Conservation (phyloP, 306 rosid genomes). For the apple (Malus domestica) region ASM211411v1 NC_041793.1:26636001-26636500, state of each 20-base stretch:
- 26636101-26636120: too few relatives aligned
- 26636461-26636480: slow-evolving; percentile 73
- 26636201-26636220: slow-evolving; percentile 88
- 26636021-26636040: too few relatives aligned
- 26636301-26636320: slow-evolving; percentile 62
- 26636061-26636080: too few relatives aligned
- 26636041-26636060: too few relatives aligned
- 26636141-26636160: slow-evolving; percentile 44
- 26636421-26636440: slow-evolving; percentile 77
- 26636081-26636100: too few relatives aligned
- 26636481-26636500: too few relatives aligned
- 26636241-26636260: slow-evolving; percentile 63
- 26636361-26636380: slow-evolving; percentile 66
- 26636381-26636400: slow-evolving; percentile 62
- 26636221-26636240: slow-evolving; percentile 41
- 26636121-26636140: slow-evolving; percentile 29
- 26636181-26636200: slow-evolving; percentile 80
- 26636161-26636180: slow-evolving; percentile 48
- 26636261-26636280: slow-evolving; percentile 58
- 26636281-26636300: slow-evolving; percentile 77
- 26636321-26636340: slow-evolving; percentile 42
- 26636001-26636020: too few relatives aligned
- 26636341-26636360: slow-evolving; percentile 43
- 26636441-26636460: slow-evolving; percentile 63
- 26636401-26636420: slow-evolving; percentile 79